Conservation (phyloP, 139 green algal species). For the Chlamydomonas eustigma region DNA sequence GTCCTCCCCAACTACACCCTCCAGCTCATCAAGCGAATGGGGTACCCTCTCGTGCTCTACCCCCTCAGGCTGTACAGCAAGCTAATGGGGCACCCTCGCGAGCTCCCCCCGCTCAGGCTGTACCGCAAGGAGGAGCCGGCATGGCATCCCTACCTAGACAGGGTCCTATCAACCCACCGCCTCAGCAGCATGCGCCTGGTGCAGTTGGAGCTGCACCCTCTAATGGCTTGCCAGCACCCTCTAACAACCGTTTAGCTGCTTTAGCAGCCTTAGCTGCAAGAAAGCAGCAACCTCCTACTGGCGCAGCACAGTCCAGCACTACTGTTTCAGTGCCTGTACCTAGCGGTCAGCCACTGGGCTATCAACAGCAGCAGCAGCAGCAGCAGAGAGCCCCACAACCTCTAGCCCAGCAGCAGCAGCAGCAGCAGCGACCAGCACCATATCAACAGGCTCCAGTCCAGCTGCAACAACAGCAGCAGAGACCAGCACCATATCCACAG, state of each 20-base stretch:
- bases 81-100: too few relatives aligned
- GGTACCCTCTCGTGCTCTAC: too few relatives aligned
- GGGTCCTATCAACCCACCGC: neutral
- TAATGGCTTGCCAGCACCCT: neutral
- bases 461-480: neutral
- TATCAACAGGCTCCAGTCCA: neutral
- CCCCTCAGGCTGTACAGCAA: too few relatives aligned
- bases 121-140: neutral
- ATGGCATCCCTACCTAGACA: neutral
- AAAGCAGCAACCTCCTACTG: neutral
- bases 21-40: neutral
- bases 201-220: neutral
- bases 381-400: neutral
- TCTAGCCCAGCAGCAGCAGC: neutral
- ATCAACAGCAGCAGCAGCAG: slow-evolving; percentile 1
- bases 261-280: slow-evolving; percentile 10
- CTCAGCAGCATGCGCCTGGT: neutral
- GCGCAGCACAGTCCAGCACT: too few relatives aligned
- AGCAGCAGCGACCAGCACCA: slow-evolving; percentile 14
- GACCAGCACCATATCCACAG: neutral
- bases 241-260: slow-evolving; percentile 4
- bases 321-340: too few relatives aligned
- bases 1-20: too few relatives aligned
- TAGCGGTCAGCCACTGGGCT: too few relatives aligned
- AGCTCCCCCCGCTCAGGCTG: neutral